Base-by-base conservation (phyloP, 805 yeast genomes). In the Isabelozyma pseudorhagii region DNA sequence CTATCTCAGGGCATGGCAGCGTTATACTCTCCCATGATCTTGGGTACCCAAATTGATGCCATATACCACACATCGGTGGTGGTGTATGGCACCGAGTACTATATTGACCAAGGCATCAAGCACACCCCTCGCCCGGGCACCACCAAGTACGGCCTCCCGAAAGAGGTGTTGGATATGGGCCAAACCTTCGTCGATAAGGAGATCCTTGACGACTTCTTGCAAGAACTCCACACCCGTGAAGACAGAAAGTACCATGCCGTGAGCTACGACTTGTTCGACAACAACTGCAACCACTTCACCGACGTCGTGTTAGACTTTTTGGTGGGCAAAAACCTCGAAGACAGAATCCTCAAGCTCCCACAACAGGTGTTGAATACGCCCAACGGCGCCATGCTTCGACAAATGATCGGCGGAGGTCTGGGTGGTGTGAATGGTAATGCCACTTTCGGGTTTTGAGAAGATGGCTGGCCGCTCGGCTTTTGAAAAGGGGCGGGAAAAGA, bases 251-350 rank as follows among this genome's bases (percentile, higher is more conserved):
- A 74, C 55, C 61, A 70, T 13, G 77, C 82, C 8, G 69, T 68
- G 8, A 69, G 64, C 38, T 84, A 84, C 65, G 81, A 82, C 54
- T 62, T 84, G 50, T 82, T 84, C 50, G 74, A 75, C 47, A 84
- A 84, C 63, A 84, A 84, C 59, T 84, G 90, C 64, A 84, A 84
- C 64, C 85, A 85, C 64, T 84, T 85, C 65, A 74, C 85, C 15
- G 78, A 83, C 55, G 82, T 77, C 42, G 59, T 80, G 49, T 58
- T 80, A 40, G 82, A 83, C 56, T 84, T 84, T 53, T 63, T 83
- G 50, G 82, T 79, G 21, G 87, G 84, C 6, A 68, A 70, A 50
- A 74, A 68, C 46, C 69, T 85, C 39, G 89, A 87, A 10, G 71
- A 70, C 17, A 68, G 78, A 46, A 83, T 84, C 18, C 61, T 74